Evolutionary conservation across 2,329 filamentous ascomycete species (phyloP), one percentile per base, ranked within the genome.

Genomic region (Nothomitra cinnamomea): DNA sequence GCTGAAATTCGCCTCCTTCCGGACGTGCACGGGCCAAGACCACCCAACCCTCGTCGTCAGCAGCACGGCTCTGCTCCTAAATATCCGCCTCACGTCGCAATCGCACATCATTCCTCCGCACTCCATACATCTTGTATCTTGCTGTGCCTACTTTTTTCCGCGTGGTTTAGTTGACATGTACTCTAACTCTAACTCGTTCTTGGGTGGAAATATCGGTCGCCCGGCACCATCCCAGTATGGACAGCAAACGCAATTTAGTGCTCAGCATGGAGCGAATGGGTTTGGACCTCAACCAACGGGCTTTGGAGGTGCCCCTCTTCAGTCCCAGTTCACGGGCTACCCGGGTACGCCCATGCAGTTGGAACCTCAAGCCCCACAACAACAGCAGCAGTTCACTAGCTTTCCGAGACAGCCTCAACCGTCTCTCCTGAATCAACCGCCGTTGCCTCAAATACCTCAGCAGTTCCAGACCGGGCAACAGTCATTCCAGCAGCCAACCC

Each of bases 131-230:
- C 10, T 28, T 13, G 19, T 19, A 17, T 49, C 19, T 35, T 15
- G 2, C 5, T 32, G 25, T 49, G 13, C n/a, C 24, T 49, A 8
- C 45, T 49, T 28, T 17, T n/a, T 15, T 49, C 25, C 19, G 10
- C 32, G n/a, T 19, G 12, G 45, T 10, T 35, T 24, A 32, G 24
- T 17, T 12, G 28, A 24, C 13, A 95, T 95, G 90, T 96, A 87
- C 72, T 92, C 87, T 60, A 87, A 83, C 67, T 85, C 87, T 60
- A 94, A 85, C 73, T 82, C 85, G 59, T 95, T 83, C 69, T 71
- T 94, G 63, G 87, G 87, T 69, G 84, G 82, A 70, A 87, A 82
- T 65, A 83, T 76, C 72, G 79, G 83, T 66, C 84, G 82, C 56
- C 85, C 84, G 51, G 79, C 80, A 53, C 77, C 78, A 59, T 74